Percentiles rank a stretch among this genome's conserved stretches.
Conservation (phyloP, 1,139 yeast genomes). For the Pichia inconspicua region DNA sequence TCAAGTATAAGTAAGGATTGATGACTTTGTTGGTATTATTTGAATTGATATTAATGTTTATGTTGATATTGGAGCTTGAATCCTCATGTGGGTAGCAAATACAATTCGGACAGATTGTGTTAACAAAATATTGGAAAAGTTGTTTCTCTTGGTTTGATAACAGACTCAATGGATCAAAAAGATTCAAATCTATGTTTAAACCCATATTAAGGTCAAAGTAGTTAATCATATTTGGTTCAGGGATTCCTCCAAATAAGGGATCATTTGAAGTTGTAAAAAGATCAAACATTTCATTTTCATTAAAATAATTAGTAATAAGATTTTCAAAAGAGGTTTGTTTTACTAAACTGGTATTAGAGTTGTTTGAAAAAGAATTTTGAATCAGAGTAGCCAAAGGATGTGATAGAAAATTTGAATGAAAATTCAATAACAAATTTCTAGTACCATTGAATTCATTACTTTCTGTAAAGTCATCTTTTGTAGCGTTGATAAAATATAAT, state of each 20-base stretch:
- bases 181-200: background rate
- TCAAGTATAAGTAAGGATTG: constrained; percentile 32
- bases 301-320: background rate
- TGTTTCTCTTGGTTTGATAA: constrained; percentile 18
- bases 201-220: background rate
- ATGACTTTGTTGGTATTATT: constrained; percentile 18
- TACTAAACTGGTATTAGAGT: background rate
- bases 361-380: background rate
- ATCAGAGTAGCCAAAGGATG: background rate
- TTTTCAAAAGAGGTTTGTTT: background rate
- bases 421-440: background rate
- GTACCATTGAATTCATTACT: background rate
- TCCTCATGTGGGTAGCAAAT: constrained; percentile 27
- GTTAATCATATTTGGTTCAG: background rate
- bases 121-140: constrained; percentile 29
- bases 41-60: background rate
- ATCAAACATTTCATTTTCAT: background rate
- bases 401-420: background rate
- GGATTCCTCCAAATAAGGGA: background rate
- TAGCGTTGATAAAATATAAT: constrained; percentile 26
- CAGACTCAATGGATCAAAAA: background rate
- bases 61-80: background rate
- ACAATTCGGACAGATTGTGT: constrained; percentile 31
- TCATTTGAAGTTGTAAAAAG: background rate
- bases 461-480: constrained; percentile 22